Percentiles rank a stretch among this genome's conserved stretches.
These are phyloP conservation scores for Albizia julibrissin DNA, from an alignment of 306 rosid species.

Conservation along the genomic window DNA sequence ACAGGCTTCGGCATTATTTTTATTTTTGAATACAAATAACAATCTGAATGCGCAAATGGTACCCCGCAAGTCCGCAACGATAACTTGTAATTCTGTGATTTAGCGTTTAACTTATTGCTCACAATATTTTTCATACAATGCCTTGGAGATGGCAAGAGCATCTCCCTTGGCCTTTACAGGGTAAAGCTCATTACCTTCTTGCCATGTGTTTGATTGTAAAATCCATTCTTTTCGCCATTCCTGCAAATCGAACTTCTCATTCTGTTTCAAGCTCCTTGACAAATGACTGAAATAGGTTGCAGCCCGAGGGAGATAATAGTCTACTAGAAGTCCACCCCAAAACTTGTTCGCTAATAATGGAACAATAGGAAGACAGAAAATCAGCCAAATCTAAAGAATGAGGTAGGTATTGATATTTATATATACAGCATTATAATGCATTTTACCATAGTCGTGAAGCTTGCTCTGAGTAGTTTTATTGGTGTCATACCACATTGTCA, in stretches of 20 bases:
- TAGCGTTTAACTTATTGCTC: slow-evolving; percentile 25
- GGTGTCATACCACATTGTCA: slow-evolving; percentile 93
- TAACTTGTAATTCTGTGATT: background rate
- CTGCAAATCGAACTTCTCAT: slow-evolving; percentile 54
- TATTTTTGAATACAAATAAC: background rate
- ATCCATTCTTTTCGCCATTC: slow-evolving; percentile 95
- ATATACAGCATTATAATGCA: background rate
- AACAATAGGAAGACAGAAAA: slow-evolving; percentile 13
- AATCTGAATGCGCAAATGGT: slow-evolving; percentile 6
- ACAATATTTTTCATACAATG: slow-evolving; percentile 63
- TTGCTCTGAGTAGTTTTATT: slow-evolving; percentile 69
- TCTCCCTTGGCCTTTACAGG: slow-evolving; percentile 70
- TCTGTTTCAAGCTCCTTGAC: slow-evolving; percentile 61
- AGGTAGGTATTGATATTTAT: background rate
- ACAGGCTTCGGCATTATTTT: slow-evolving; percentile 6
- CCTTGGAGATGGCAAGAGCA: slow-evolving; percentile 66
- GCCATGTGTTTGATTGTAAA: slow-evolving; percentile 78
- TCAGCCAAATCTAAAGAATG: slow-evolving; percentile 23
- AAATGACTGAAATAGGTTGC: slow-evolving; percentile 62
- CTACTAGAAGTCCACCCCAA: slow-evolving; percentile 80
- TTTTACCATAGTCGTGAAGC: slow-evolving; percentile 92
- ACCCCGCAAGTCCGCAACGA: slow-evolving; percentile 16
- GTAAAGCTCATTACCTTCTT: slow-evolving; percentile 67
- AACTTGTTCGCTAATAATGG: slow-evolving; percentile 68
- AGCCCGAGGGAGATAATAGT: slow-evolving; percentile 91